phyloP scores from a whole-genome alignment of 805 yeast genomes.

The Vanderwaltozyma polyspora region DNA sequence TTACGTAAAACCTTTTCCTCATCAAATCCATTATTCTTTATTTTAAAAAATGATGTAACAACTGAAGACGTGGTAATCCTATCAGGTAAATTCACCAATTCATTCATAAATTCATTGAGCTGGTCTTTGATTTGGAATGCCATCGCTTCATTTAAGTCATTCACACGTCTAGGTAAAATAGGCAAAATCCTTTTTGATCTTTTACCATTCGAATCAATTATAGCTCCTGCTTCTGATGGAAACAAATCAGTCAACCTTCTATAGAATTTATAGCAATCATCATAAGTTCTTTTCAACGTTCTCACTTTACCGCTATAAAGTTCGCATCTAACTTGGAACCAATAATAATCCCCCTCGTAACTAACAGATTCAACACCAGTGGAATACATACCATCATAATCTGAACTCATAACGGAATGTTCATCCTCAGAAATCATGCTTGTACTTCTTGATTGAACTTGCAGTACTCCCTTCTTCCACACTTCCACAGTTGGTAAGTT shows the following conservation, averaged over 20 bases:
- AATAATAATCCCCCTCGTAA: constrained; percentile 74
- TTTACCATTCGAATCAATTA: constrained; percentile 34
- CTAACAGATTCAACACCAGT: constrained; percentile 69
- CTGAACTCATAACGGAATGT: neutral
- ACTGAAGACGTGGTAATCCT: constrained; percentile 60
- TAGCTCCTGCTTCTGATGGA: constrained; percentile 85
- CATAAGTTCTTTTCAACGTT: constrained; percentile 76
- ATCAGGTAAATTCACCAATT: constrained; percentile 57
- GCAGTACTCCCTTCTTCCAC: constrained; percentile 59
- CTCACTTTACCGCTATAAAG: constrained; percentile 55
- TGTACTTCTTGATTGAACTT: neutral
- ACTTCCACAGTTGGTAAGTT: constrained; percentile 85
- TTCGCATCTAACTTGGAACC: constrained; percentile 65
- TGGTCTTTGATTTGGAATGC: constrained; percentile 43
- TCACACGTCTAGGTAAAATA: constrained; percentile 88
- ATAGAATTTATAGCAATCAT: constrained; percentile 91
- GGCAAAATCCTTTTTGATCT: constrained; percentile 75
- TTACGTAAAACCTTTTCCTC: constrained; percentile 9
- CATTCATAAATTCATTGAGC: constrained; percentile 44
- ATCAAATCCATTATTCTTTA: constrained; percentile 31
- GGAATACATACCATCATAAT: neutral
- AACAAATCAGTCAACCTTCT: constrained; percentile 67
- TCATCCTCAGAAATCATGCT: neutral
- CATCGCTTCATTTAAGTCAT: constrained; percentile 65
- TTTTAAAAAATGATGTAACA: constrained; percentile 60